Evolutionary conservation across 169 alveolate species (phyloP).

Genomic region (Eimeria necatrix): DNA sequence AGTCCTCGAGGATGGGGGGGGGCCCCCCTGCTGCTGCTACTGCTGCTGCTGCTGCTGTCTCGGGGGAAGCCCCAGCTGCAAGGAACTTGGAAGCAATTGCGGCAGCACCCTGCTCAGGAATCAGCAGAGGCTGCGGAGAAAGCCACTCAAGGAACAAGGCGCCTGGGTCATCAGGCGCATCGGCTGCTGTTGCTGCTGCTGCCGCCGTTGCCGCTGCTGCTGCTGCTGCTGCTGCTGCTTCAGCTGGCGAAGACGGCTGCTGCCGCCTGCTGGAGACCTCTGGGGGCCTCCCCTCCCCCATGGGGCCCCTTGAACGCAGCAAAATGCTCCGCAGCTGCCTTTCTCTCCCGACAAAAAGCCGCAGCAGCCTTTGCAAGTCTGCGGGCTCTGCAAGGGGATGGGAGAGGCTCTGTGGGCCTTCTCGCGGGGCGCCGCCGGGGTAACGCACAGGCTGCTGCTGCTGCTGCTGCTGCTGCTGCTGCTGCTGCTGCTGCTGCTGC

Average conservation of each 20-base stretch:
- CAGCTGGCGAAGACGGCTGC: not conserved
- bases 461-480: conserved; percentile 48
- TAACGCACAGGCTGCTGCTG: conserved; percentile 22
- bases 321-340: not conserved
- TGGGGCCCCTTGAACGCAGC: conserved; percentile 10
- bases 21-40: conserved; percentile 4
- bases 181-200: conserved; percentile 8
- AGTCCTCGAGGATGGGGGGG: conserved; percentile 24
- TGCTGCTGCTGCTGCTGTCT: conserved; percentile 12
- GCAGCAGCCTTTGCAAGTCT: conserved; percentile 27
- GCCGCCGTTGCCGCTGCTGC: not conserved
- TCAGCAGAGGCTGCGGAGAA: conserved; percentile 36
- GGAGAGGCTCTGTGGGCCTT: not conserved
- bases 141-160: conserved; percentile 25
- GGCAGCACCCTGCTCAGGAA: not conserved
- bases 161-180: not conserved
- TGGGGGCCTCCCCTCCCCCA: not conserved
- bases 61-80: not conserved
- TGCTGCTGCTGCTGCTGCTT: not conserved
- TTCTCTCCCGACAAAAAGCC: conserved; percentile 18
- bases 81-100: not conserved
- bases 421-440: not conserved
- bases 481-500: conserved; percentile 56
- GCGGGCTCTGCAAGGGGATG: not conserved
- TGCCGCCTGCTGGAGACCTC: not conserved